These are phyloP conservation scores for Taiozyma sp. DNA, from an alignment of 1,139 yeast species.

Conservation along the genomic window DNA sequence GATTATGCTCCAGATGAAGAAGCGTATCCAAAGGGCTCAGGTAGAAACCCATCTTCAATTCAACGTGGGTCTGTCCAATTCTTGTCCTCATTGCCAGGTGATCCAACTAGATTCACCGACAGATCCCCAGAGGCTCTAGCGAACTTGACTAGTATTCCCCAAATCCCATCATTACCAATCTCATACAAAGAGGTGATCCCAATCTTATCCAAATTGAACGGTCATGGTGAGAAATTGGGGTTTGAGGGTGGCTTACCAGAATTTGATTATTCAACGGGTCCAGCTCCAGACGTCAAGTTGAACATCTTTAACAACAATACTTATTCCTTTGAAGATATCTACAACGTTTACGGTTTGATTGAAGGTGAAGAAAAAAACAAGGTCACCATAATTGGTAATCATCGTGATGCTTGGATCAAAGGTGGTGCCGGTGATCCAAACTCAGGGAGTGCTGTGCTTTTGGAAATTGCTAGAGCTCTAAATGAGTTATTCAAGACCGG, in stretches of 20 bases:
- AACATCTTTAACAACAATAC: slow-evolving; percentile 50
- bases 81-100: slow-evolving; percentile 59
- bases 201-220: slow-evolving; percentile 45
- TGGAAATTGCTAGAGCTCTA: slow-evolving; percentile 54
- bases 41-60: slow-evolving; percentile 62
- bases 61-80: slow-evolving; percentile 85
- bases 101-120: slow-evolving; percentile 70
- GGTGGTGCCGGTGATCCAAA: slow-evolving; percentile 76
- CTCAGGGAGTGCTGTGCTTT: slow-evolving; percentile 53
- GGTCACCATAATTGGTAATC: slow-evolving; percentile 58
- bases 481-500: slow-evolving; percentile 43
- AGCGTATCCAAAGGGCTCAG: slow-evolving; percentile 70
- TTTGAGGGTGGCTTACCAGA: slow-evolving; percentile 35
- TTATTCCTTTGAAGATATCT: slow-evolving; percentile 52
- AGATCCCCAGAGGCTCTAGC: slow-evolving; percentile 67
- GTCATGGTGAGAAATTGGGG: slow-evolving; percentile 41
- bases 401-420: slow-evolving; percentile 69
- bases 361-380: slow-evolving; percentile 47
- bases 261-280: slow-evolving; percentile 56
- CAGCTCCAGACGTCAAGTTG: slow-evolving; percentile 40
- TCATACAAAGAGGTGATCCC: slow-evolving; percentile 54
- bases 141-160: slow-evolving; percentile 45
- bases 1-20: slow-evolving; percentile 48
- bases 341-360: slow-evolving; percentile 52
- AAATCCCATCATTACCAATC: slow-evolving; percentile 59